phyloP scores from a whole-genome alignment of 148 eudicot species.

The Mesembryanthemum crystallinum region DNA sequence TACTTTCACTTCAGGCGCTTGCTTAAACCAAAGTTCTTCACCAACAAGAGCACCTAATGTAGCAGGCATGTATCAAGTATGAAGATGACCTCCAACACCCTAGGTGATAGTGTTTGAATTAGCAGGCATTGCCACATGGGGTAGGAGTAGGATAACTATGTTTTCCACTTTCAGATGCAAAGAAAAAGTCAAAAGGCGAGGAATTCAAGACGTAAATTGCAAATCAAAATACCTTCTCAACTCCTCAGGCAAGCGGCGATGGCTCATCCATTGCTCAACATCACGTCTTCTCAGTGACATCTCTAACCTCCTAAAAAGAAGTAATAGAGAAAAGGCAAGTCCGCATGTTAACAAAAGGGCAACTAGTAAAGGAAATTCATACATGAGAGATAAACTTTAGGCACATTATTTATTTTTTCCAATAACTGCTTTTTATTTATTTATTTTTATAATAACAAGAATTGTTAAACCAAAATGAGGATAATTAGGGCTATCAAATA shows the following conservation, averaged over 20 bases:
- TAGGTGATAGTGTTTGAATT: too few species aligned
- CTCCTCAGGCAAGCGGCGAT: slow-evolving; percentile 70
- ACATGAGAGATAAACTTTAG: background rate
- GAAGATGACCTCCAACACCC: too few species aligned
- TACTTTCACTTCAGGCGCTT: background rate
- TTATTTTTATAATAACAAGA: too few species aligned
- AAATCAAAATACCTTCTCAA: slow-evolving; percentile 48
- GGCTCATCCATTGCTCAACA: slow-evolving; percentile 93
- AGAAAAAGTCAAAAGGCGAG: background rate
- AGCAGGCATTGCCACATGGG: background rate
- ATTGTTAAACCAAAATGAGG: too few species aligned
- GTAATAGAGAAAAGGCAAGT: slow-evolving; percentile 12
- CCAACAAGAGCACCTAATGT: background rate
- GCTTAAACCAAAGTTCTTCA: background rate
- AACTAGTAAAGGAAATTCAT: background rate
- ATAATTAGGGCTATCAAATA: too few species aligned
- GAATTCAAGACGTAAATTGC: background rate
- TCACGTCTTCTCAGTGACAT: slow-evolving; percentile 79
- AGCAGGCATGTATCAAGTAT: too few species aligned
- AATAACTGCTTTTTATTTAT: too few species aligned
- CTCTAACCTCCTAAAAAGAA: slow-evolving; percentile 52
- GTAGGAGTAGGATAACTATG: too few species aligned
- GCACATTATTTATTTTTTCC: too few species aligned
- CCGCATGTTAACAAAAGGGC: background rate
- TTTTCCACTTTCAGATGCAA: background rate